Evolutionary conservation across 2,329 filamentous ascomycete species (phyloP).

Genomic region (Paradendryphiella salina): DNA sequence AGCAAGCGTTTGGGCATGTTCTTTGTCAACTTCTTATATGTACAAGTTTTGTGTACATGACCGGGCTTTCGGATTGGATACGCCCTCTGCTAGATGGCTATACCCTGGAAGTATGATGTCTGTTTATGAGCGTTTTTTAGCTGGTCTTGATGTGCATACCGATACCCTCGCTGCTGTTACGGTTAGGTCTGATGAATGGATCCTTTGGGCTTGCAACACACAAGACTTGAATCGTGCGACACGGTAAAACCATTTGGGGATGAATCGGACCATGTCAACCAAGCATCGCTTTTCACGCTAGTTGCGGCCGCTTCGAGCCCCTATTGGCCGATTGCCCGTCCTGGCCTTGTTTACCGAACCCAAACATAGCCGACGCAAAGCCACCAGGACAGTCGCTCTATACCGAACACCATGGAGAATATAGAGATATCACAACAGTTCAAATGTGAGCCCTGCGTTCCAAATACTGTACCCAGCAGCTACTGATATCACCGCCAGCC

Average conservation of each 20-base stretch:
- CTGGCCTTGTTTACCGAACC: conserved; percentile 35
- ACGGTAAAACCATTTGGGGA: neutral
- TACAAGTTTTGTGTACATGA: conserved; percentile 9
- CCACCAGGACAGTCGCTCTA: conserved; percentile 3
- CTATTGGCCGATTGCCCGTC: conserved; percentile 25
- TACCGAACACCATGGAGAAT: conserved; percentile 29
- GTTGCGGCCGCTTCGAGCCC: conserved; percentile 14
- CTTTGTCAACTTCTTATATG: conserved; percentile 15
- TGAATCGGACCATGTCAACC: neutral
- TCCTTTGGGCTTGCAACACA: neutral
- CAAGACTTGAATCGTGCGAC: neutral
- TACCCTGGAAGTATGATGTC: conserved; percentile 13
- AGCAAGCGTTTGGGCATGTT: conserved; percentile 14
- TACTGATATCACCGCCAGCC: conserved; percentile 22
- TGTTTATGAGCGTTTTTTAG: conserved; percentile 14
- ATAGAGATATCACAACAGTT: conserved; percentile 38
- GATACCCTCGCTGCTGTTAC: conserved; percentile 43
- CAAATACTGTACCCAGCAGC: conserved; percentile 6
- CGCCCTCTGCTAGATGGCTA: conserved; percentile 23
- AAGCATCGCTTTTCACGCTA: conserved; percentile 6
- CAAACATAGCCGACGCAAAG: conserved; percentile 25
- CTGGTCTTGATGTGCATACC: conserved; percentile 30
- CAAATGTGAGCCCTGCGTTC: conserved; percentile 28
- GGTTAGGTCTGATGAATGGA: conserved; percentile 20
- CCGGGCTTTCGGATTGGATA: conserved; percentile 11